phyloP scores from a whole-genome alignment of 345 rosid genomes.

The Fremontodendron californicum region DNA sequence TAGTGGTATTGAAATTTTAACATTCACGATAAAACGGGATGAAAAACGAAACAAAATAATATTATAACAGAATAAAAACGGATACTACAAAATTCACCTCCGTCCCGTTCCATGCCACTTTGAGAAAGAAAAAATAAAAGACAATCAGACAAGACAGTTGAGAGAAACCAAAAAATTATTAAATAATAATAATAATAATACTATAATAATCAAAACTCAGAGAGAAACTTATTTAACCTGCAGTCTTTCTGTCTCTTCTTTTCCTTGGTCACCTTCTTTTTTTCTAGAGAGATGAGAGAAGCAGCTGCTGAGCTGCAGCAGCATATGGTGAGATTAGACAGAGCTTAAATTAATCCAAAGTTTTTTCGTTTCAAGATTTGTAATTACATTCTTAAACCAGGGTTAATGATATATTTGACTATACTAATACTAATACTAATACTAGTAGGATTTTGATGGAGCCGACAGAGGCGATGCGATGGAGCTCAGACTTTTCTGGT shows the following conservation, averaged over 20 bases:
- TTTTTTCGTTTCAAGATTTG: background rate
- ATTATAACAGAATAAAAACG: too few relatives aligned
- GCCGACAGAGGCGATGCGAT: conserved; percentile 3
- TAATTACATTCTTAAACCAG: background rate
- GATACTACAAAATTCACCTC: too few relatives aligned
- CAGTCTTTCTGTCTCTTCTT: conserved; percentile 29
- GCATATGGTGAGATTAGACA: background rate
- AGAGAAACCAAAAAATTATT: conserved; percentile 11
- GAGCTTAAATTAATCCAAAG: background rate
- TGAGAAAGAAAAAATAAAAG: too few relatives aligned
- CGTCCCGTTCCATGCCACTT: too few relatives aligned
- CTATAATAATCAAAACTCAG: conserved; percentile 24
- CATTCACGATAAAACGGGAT: too few relatives aligned
- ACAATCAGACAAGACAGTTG: conserved; percentile 67
- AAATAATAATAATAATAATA: background rate
- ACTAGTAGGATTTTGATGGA: background rate
- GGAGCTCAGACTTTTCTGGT: background rate
- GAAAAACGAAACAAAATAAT: too few relatives aligned
- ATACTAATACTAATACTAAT: too few relatives aligned
- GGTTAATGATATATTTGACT: too few relatives aligned
- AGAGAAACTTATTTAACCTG: conserved; percentile 31
- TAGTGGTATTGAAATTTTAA: too few relatives aligned
- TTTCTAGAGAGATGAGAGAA: background rate
- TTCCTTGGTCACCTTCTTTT: conserved; percentile 29
- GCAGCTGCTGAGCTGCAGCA: background rate